phyloP scores from a whole-genome alignment of 176 grass and related monocot genomes.

The Tillandsia fasciculata region DNA sequence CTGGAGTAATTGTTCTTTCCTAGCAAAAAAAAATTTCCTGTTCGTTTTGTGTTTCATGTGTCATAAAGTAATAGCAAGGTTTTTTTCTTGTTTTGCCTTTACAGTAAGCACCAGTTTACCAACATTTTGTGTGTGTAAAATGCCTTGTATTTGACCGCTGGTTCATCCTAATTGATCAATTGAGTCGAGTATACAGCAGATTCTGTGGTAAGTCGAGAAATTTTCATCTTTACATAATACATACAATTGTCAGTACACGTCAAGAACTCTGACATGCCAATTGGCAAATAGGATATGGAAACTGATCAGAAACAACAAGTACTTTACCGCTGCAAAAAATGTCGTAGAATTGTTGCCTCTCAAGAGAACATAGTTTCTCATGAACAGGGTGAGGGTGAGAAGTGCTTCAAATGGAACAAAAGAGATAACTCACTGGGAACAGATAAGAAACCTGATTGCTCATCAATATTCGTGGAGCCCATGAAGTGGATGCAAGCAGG shows the following conservation, averaged over 20 bases:
- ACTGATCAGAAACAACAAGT: slow-evolving; percentile 31
- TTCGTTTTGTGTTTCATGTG: too few species aligned
- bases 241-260: neutral
- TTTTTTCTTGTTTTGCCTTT: too few species aligned
- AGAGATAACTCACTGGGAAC: slow-evolving; percentile 2
- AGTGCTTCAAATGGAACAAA: slow-evolving; percentile 39
- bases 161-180: too few species aligned
- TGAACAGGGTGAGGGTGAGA: slow-evolving; percentile 45
- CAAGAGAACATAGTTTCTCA: slow-evolving; percentile 55
- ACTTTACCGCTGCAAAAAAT: slow-evolving; percentile 70
- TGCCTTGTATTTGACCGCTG: too few species aligned
- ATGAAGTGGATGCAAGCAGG: slow-evolving; percentile 92
- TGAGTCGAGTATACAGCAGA: too few species aligned
- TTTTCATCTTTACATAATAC: neutral
- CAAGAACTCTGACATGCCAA: neutral
- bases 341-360: slow-evolving; percentile 64
- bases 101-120: too few species aligned
- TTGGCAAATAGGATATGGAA: slow-evolving; percentile 9
- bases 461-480: slow-evolving; percentile 68
- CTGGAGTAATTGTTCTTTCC: too few species aligned
- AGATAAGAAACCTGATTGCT: slow-evolving; percentile 43
- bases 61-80: too few species aligned
- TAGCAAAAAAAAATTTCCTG: too few species aligned
- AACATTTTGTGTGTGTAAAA: too few species aligned
- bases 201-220: too few species aligned